phyloP scores from a whole-genome alignment of 441 rosid species.

The Pelargonium fulgidum region DNA sequence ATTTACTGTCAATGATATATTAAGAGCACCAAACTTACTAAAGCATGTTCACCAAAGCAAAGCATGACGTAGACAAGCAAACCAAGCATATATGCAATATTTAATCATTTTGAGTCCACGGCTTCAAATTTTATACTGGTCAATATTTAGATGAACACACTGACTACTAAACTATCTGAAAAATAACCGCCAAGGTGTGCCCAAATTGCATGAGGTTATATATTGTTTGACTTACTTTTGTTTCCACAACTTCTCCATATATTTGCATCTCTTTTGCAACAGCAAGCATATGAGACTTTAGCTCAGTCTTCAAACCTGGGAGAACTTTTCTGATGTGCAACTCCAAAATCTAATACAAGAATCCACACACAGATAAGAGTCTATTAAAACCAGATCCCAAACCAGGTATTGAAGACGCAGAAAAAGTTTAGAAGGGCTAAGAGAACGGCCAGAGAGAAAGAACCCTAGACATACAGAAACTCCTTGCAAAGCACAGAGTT shows the following conservation, averaged over 20 bases:
- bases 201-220: slow-evolving; percentile 1
- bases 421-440: not conserved
- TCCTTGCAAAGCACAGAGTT: too few species aligned
- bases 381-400: not conserved
- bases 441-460: not conserved
- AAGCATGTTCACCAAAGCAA: not conserved
- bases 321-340: slow-evolving; percentile 80
- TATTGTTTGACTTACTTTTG: slow-evolving; percentile 46
- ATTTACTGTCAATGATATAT: not conserved
- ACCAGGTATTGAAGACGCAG: not conserved
- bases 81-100: not conserved
- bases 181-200: too few species aligned
- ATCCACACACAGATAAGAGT: not conserved
- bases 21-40: not conserved
- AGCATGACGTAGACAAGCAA: not conserved
- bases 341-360: slow-evolving; percentile 53
- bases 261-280: slow-evolving; percentile 90
- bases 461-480: too few species aligned
- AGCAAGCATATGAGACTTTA: slow-evolving; percentile 59
- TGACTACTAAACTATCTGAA: too few species aligned
- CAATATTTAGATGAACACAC: too few species aligned
- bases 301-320: slow-evolving; percentile 77
- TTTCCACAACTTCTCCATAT: slow-evolving; percentile 80
- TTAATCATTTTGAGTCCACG: not conserved
- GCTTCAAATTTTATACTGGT: too few species aligned